Base-by-base conservation (phyloP, 371 early-diverging fungal genomes). In the Mortierella sp. region DNA sequence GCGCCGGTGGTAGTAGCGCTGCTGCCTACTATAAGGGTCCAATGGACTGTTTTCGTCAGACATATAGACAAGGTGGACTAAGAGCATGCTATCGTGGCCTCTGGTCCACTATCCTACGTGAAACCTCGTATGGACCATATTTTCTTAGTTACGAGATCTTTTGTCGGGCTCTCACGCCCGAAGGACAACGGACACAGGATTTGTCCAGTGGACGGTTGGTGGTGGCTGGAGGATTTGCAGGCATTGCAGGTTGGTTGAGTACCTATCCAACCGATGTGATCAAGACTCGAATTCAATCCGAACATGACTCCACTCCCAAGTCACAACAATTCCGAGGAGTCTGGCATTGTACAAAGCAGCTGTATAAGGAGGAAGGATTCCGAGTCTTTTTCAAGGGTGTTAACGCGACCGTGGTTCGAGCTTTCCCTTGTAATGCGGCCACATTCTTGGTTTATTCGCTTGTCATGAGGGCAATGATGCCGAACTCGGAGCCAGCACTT, bases 341-440 rank as follows among this genome's bases (percentile, higher is more conserved):
- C 30, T 57, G 84, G 30, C 84, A 89, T 65, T 87, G 89, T 43
- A 80, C 90, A 21, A 74, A 73, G 48, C 72, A 65, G 1, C 85
- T 89, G 51, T 91, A 86, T 55, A 74, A 75, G 25, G 80, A 83
- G 59, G 92, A 92, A 72, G 94, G 94, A 1, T 81, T 82, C 56
- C 67, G 88, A 29, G 87, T 88, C 12, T 87, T 93, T 37, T 93
- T 92, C 65, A 81, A 85, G 67, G 95, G 95, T 3, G 60, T 92
- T 37, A 88, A 88, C n/a, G 93, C 94, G 7, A 93, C 93, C 0
- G 84, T 90, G 18, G 80, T 94, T 21, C 83, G 95, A n/a, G 95
- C 94, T 0, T 93, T 94, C 68, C 95, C 95, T 2, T 93, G 93
- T n/a, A 94, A 94, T 69, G 95, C 93, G 4, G 93, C 93, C 2